These are phyloP conservation scores for Hygrophila difformis DNA, from an alignment of 257 asterid species.

Conservation along the genomic window DNA sequence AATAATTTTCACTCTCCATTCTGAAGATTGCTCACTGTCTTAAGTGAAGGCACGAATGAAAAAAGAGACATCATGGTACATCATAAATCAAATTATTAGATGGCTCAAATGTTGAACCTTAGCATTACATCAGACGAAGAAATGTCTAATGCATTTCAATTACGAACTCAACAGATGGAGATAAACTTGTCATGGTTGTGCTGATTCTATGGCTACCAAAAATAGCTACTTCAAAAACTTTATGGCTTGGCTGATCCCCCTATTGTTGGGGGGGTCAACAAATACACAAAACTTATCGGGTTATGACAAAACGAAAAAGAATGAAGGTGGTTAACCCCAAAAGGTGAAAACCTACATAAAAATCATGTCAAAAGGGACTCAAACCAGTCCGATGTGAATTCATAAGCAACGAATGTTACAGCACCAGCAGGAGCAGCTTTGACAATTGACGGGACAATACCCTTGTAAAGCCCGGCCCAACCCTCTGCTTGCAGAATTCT, in stretches of 20 bases:
- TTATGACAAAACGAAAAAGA: conserved; percentile 4
- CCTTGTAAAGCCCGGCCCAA: conserved; percentile 81
- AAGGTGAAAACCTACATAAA: not conserved
- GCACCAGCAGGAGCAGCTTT: conserved; percentile 99
- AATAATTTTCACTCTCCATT: no score
- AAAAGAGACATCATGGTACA: no score
- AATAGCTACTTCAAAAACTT: not conserved
- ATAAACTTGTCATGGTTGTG: not conserved
- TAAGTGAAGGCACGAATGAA: no score
- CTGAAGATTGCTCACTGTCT: no score
- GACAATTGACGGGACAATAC: conserved; percentile 77
- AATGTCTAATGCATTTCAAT: conserved; percentile 2
- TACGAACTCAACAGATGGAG: not conserved
- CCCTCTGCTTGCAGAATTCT: conserved; percentile 55
- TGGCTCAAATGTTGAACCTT: conserved; percentile 1
- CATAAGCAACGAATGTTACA: conserved; percentile 89
- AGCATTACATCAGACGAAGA: not conserved
- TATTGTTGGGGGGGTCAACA: conserved; percentile 3
- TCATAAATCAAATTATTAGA: no score
- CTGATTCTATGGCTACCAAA: conserved; percentile 1
- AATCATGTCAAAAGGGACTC: conserved; percentile 50
- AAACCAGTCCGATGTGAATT: conserved; percentile 68
- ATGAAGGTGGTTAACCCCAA: conserved; percentile 6
- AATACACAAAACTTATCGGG: not conserved
- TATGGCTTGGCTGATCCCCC: not conserved